Percentiles rank a stretch among this genome's conserved stretches.
phyloP scores from a whole-genome alignment of 225 moss, liverwort and hornwort species.

The Antitrichia curtipendula region DNA sequence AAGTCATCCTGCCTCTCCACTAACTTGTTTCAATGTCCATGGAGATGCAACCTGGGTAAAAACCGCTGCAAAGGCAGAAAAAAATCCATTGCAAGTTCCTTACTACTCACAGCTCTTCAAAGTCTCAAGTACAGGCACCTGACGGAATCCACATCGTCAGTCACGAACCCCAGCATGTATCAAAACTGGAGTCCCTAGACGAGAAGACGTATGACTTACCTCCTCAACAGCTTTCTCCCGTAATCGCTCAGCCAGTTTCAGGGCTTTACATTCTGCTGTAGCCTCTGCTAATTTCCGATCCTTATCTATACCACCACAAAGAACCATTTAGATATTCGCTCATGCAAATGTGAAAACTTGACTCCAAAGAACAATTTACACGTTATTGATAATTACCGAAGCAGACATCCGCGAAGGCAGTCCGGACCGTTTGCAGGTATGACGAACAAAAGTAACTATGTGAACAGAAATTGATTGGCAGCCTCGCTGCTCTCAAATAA shows the following conservation, averaged over 20 bases:
- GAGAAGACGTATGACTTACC: slow-evolving; percentile 2
- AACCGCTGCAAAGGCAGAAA: neutral
- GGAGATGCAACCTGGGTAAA: neutral
- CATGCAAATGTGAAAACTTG: neutral
- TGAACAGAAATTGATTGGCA: neutral
- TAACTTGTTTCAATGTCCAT: neutral
- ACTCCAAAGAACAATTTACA: neutral
- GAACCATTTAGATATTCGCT: neutral
- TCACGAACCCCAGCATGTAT: neutral
- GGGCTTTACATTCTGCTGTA: slow-evolving; percentile 43
- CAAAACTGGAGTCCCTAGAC: neutral
- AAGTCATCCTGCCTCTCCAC: neutral
- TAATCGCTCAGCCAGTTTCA: slow-evolving; percentile 38
- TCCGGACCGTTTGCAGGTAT: neutral
- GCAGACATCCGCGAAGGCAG: neutral
- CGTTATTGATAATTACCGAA: neutral
- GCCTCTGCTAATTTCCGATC: slow-evolving; percentile 53
- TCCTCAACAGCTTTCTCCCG: slow-evolving; percentile 54
- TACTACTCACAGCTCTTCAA: neutral
- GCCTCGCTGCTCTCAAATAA: neutral
- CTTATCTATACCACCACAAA: slow-evolving; percentile 31
- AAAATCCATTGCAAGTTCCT: neutral
- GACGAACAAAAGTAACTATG: neutral
- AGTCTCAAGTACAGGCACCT: neutral
- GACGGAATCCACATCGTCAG: neutral